Evolutionary conservation across 768 basidiomycete species (phyloP).

Genomic region (Austroboletus eburneus): DNA sequence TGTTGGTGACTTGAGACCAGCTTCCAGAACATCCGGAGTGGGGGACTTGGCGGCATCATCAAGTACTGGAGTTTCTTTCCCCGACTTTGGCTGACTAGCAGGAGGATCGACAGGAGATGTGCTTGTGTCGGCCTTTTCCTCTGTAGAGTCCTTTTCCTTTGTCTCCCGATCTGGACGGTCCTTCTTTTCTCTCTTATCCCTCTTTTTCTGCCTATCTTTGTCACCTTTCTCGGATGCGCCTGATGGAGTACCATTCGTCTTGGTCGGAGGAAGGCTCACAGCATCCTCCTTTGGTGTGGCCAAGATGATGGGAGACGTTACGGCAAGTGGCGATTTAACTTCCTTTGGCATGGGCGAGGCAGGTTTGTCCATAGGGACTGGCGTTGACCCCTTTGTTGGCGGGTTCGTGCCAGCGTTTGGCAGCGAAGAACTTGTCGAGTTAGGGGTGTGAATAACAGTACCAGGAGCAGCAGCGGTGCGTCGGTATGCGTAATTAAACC

Average conservation of each 20-base stretch:
- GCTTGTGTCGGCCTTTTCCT: slow-evolving; percentile 31
- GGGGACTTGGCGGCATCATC: slow-evolving; percentile 23
- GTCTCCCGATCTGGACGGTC: slow-evolving; percentile 44
- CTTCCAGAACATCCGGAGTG: slow-evolving; percentile 24
- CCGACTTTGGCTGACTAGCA: slow-evolving; percentile 30
- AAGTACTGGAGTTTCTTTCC: slow-evolving; percentile 36
- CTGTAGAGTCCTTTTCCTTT: slow-evolving; percentile 36
- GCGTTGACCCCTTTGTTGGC: slow-evolving; percentile 32
- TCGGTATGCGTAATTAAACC: slow-evolving; percentile 95
- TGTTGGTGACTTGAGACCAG: slow-evolving; percentile 50
- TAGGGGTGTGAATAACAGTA: slow-evolving; percentile 55
- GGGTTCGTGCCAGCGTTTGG: slow-evolving; percentile 35
- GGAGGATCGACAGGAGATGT: slow-evolving; percentile 22
- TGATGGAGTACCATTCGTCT: slow-evolving; percentile 31
- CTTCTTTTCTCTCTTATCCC: slow-evolving; percentile 60
- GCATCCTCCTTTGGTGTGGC: slow-evolving; percentile 35
- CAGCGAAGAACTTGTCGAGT: slow-evolving; percentile 49
- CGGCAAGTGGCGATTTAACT: slow-evolving; percentile 33
- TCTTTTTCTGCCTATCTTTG: slow-evolving; percentile 54
- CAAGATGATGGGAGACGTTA: slow-evolving; percentile 32
- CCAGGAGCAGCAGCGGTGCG: slow-evolving; percentile 56
- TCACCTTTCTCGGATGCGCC: slow-evolving; percentile 47
- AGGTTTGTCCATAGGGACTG: slow-evolving; percentile 35
- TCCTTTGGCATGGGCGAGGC: slow-evolving; percentile 28
- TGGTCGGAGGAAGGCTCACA: slow-evolving; percentile 30